Conservation (phyloP, 2,329 filamentous ascomycete genomes). For the Ophiocordyceps sinensis region DNA sequence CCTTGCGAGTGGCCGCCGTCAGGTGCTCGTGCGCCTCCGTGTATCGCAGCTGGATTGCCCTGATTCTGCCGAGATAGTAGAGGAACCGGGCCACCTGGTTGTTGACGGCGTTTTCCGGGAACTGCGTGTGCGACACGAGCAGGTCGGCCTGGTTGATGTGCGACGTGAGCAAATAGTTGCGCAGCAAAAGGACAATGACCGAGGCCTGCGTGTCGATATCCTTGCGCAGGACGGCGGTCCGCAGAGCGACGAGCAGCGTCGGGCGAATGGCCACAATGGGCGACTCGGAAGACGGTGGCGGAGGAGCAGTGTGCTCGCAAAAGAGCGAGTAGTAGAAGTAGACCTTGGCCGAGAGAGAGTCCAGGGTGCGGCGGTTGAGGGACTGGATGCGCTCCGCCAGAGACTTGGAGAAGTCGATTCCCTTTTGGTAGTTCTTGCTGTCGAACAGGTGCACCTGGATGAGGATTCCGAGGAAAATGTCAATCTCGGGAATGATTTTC, state of each 20-base stretch:
- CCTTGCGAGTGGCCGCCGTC: constrained; percentile 85
- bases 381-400: constrained; percentile 75
- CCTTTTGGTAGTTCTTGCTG: constrained; percentile 63
- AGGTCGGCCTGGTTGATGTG: constrained; percentile 96
- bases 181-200: constrained; percentile 84
- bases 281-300: constrained; percentile 78
- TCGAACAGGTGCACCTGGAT: constrained; percentile 83
- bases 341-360: constrained; percentile 84
- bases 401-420: constrained; percentile 70
- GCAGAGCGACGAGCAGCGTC: constrained; percentile 70
- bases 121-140: constrained; percentile 87
- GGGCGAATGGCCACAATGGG: constrained; percentile 78
- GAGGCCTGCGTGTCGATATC: constrained; percentile 95
- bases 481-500: constrained; percentile 73
- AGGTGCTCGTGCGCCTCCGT: constrained; percentile 94
- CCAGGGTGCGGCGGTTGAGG: constrained; percentile 84
- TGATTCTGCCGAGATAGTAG: constrained; percentile 93
- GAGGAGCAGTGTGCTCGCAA: constrained; percentile 76
- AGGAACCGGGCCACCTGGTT: constrained; percentile 96
- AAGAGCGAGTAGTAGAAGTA: constrained; percentile 98
- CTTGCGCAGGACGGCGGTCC: constrained; percentile 92
- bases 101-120: constrained; percentile 86
- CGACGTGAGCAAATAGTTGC: constrained; percentile 90
- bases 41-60: constrained; percentile 91
- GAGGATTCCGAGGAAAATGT: constrained; percentile 77